A percentile compares a stretch with the other conserved stretches of the same genome.
phyloP scores from a whole-genome alignment of 1,284 basidiomycete genomes.

The Kalmanozyma brasiliensis region DNA sequence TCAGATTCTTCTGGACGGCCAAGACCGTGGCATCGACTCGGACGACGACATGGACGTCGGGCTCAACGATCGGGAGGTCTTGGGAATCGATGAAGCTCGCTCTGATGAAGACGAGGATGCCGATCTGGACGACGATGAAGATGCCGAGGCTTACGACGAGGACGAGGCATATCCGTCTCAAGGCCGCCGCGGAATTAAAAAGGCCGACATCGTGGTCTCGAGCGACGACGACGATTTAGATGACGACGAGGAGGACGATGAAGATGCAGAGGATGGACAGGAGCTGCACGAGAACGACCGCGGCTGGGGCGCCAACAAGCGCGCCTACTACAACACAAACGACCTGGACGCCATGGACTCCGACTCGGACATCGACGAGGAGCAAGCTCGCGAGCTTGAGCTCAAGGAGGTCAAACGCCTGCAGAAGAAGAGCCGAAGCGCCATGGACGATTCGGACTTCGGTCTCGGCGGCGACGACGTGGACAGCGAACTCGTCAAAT shows the following conservation, averaged over 20 bases:
- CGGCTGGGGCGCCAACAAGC: constrained; percentile 65
- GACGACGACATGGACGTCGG: constrained; percentile 54
- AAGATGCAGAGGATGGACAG: constrained; percentile 72
- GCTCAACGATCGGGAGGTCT: constrained; percentile 56
- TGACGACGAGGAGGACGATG: constrained; percentile 70
- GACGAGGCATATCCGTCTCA: constrained; percentile 26
- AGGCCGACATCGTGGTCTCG: constrained; percentile 30
- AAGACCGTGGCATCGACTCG: constrained; percentile 36
- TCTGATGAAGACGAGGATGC: constrained; percentile 52
- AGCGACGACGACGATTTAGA: constrained; percentile 54
- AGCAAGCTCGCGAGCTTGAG: constrained; percentile 74
- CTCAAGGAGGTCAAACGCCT: constrained; percentile 85
- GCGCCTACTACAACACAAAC: constrained; percentile 65
- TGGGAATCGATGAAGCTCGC: constrained; percentile 54
- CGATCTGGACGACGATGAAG: constrained; percentile 53
- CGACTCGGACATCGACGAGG: constrained; percentile 69
- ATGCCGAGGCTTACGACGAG: constrained; percentile 60
- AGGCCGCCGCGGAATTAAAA: constrained; percentile 20
- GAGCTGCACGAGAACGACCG: constrained; percentile 71
- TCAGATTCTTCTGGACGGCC: constrained; percentile 76
- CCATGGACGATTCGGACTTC: constrained; percentile 82
- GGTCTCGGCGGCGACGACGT: constrained; percentile 77
- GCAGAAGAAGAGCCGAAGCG: constrained; percentile 80
- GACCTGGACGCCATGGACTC: constrained; percentile 61
- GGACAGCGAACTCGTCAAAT: constrained; percentile 42